phyloP scores from a whole-genome alignment of 2,329 filamentous ascomycete species.

The Trichocomaceae sp. region DNA sequence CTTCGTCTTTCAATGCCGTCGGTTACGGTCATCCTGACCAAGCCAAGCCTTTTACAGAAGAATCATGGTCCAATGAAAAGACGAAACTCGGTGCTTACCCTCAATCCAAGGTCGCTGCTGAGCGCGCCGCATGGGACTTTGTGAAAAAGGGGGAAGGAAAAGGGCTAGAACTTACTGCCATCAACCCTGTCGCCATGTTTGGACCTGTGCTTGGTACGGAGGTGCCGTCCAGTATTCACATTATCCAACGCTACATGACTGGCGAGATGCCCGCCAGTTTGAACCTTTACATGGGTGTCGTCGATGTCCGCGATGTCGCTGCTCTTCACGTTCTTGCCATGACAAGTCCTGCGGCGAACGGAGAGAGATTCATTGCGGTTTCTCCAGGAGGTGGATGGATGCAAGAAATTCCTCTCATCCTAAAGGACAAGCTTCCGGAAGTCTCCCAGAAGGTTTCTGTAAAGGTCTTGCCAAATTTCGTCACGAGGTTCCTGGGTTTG shows the following conservation, averaged over 20 bases:
- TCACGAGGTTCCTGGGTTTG: background rate
- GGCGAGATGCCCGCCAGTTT: conserved; percentile 3
- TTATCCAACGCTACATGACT: background rate
- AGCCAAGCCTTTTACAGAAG: background rate
- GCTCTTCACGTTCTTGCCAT: background rate
- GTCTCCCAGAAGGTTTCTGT: background rate
- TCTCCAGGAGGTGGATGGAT: background rate
- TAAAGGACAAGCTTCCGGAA: background rate
- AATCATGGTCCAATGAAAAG: background rate
- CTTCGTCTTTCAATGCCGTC: conserved; percentile 5
- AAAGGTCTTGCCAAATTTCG: background rate
- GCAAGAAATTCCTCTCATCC: background rate
- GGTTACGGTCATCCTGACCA: background rate
- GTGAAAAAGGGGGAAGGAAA: background rate
- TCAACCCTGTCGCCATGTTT: conserved; percentile 1
- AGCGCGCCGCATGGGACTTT: background rate
- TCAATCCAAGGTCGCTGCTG: background rate
- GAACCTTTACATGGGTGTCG: conserved; percentile 1
- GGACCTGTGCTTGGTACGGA: background rate
- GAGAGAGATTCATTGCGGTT: background rate
- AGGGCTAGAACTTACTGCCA: background rate
- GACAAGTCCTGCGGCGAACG: background rate
- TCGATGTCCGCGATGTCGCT: conserved; percentile 1
- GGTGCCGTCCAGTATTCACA: background rate
- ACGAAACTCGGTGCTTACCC: conserved; percentile 2